These are phyloP conservation scores for Ascochyta viciae-villosae DNA, from an alignment of 2,329 filamentous ascomycete species.

Conservation along the genomic window DNA sequence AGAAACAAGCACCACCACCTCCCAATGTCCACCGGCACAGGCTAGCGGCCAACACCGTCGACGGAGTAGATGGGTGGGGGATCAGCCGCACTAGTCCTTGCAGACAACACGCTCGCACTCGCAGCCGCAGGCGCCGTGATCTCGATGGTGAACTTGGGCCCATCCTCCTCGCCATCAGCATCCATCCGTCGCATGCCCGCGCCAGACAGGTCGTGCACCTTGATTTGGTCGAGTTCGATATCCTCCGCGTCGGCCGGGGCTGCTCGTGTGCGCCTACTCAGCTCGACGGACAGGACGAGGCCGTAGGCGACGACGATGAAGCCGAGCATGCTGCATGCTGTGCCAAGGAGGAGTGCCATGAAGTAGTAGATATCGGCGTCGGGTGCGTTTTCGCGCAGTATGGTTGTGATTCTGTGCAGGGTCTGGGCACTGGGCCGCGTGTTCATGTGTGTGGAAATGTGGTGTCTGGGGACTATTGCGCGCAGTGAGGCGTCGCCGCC, in stretches of 20 bases:
- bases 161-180: not conserved
- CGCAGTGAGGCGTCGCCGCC: not conserved
- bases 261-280: not conserved
- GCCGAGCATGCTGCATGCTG: not conserved
- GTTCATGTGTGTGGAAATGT: not conserved
- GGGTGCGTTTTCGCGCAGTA: not conserved
- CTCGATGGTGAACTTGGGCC: not conserved
- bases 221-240: conserved; percentile 12
- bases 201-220: conserved; percentile 1
- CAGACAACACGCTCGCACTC: not conserved
- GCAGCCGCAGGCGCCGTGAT: too few relatives aligned
- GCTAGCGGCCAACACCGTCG: conserved; percentile 2
- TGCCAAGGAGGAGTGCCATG: not conserved
- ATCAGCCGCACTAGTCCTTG: not conserved
- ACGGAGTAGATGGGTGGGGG: conserved; percentile 4
- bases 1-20: not conserved
- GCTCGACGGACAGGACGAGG: not conserved
- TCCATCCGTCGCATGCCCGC: conserved; percentile 1
- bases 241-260: not conserved
- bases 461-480: not conserved
- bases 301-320: not conserved
- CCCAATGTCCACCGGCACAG: not conserved
- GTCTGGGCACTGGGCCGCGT: not conserved
- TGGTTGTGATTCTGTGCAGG: not conserved
- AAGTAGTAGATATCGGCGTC: conserved; percentile 1